Base-by-base conservation (phyloP, 2,329 filamentous ascomycete genomes). In the Myrmaecium sp. region DNA sequence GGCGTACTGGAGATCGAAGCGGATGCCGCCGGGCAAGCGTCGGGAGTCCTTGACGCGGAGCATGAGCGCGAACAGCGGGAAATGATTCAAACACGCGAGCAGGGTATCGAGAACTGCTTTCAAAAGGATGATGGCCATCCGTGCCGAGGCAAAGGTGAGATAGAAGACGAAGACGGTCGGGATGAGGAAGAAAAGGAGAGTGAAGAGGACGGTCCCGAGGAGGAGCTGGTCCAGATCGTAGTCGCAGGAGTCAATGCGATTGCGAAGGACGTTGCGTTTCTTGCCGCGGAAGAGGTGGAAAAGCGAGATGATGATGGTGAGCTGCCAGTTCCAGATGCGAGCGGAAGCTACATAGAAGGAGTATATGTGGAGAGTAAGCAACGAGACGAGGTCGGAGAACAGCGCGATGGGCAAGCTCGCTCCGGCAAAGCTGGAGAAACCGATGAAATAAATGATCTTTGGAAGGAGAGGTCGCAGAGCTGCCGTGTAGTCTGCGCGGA, bases 201-300 rank as follows among this genome's bases (percentile, higher is more conserved):
- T 95, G 47, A 98, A 98, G 12, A 98, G 62, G 32, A 98, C 95
- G 1, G 89, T 98, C 33, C 89, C 89, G 5, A 98, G 74, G 5
- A 98, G 72, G 4, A 98, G 69, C 54, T 98, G 91, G 47, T 98
- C 89, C 14, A 98, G 68, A 47, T 95, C 89, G 55, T 98, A 98
- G 55, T 95, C 89, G 61, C 89, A 98, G 24, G 84, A 93, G 49
- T 98, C 89, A 43, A 98, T 95, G 54, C 89, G 83, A 46, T 94
- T 93, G 34, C 91, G 78, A 13, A 98, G 68, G 10, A 98, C 77
- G 40, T 98, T 98, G 47, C 92, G 78, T 52, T 98, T 98, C 59
- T 94, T 95, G 31, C 89, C 91, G 17, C 86, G 80, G 48, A 98
- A 98, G 6, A 98, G 72, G 49, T 98, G 91, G 52, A 98, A 98